Evolutionary conservation across 352 stramenopile species (phyloP).

Genomic region (Blastocystis sp.): DNA sequence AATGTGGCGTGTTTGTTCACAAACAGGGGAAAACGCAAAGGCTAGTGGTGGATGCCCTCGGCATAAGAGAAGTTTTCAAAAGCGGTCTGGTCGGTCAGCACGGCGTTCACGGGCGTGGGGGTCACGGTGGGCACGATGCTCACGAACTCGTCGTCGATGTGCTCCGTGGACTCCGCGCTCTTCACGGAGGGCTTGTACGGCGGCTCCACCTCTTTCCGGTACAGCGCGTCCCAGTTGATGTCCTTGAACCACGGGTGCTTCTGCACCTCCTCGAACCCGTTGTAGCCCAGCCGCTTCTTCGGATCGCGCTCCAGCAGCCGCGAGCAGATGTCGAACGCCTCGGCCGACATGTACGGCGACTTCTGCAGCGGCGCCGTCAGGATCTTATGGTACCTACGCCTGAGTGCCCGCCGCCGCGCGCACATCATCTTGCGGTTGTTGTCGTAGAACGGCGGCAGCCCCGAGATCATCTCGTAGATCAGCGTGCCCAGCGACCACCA

Average conservation of each 20-base stretch:
- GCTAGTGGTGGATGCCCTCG: constrained; percentile 66
- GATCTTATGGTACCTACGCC: constrained; percentile 89
- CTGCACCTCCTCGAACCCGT: constrained; percentile 88
- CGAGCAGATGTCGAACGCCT: constrained; percentile 80
- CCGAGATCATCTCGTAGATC: constrained; percentile 84
- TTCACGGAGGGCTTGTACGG: constrained; percentile 88
- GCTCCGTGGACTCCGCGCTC: constrained; percentile 74
- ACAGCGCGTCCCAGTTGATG: constrained; percentile 86
- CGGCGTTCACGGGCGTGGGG: constrained; percentile 70
- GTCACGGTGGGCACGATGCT: constrained; percentile 83
- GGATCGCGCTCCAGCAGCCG: constrained; percentile 83
- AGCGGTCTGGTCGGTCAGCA: constrained; percentile 81
- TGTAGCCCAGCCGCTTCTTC: constrained; percentile 80
- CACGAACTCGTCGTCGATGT: constrained; percentile 87
- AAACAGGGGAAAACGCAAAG: constrained; percentile 19
- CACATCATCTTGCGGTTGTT: constrained; percentile 61
- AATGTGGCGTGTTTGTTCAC: constrained; percentile 45
- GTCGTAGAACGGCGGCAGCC: constrained; percentile 81
- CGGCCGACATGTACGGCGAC: constrained; percentile 71
- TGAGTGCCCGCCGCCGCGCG: not conserved
- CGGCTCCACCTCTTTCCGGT: constrained; percentile 81
- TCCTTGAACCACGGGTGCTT: constrained; percentile 85
- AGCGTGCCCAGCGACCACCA: constrained; percentile 87
- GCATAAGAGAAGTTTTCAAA: constrained; percentile 88
- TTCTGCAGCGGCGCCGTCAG: constrained; percentile 83